Evolutionary conservation across 1,139 yeast species (phyloP), one percentile per base, ranked within the genome.

Genomic region (Blastobotrys proliferans): DNA sequence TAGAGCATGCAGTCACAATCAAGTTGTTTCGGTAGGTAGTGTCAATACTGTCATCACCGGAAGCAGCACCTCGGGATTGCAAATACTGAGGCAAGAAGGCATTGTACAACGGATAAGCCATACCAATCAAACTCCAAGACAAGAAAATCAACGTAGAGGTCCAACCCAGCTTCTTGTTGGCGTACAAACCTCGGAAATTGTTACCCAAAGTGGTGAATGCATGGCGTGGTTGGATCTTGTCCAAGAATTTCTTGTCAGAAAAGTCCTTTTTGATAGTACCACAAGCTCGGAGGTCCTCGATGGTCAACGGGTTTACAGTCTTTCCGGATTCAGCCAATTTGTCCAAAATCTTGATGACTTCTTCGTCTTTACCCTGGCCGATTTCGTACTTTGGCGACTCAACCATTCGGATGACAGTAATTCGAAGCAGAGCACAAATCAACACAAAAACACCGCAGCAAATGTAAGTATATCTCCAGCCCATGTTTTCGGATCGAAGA

Each of bases 401-500:
- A 38, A 71, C 66, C 51, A 78, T 58, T 45, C 68, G 62, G 36
- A 77, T 59, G 13, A 74, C 65, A 11, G 76, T 67, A 11, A 77
- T 55, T 46, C 83, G 66, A n/a, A 66, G 42, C 21, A 75, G 35
- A 1, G 80, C 79, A 50, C 72, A 67, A 21, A 68, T 62, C 38
- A 78, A 53, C 9, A 77, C 79, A 43, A 77, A 65, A 18, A 69
- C 77, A 17, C 79, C 76, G 53, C 76, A 73, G 18, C 70, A 66
- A 52, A 72, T 75, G 67, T 72, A 76, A 32, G 70, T 66, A 55
- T 78, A 78, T 56, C 83, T 66, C 83, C 83, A 78, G 45, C 83
- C 83, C 59, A 72, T 66, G 53, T 78, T 78, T 11, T 60, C 55
- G 14, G 61, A 55, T 9, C 74, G 64, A 16, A 73, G 68, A 60